These are phyloP conservation scores for Polygonum aviculare DNA, from an alignment of 148 eudicot species.

Conservation along the genomic window DNA sequence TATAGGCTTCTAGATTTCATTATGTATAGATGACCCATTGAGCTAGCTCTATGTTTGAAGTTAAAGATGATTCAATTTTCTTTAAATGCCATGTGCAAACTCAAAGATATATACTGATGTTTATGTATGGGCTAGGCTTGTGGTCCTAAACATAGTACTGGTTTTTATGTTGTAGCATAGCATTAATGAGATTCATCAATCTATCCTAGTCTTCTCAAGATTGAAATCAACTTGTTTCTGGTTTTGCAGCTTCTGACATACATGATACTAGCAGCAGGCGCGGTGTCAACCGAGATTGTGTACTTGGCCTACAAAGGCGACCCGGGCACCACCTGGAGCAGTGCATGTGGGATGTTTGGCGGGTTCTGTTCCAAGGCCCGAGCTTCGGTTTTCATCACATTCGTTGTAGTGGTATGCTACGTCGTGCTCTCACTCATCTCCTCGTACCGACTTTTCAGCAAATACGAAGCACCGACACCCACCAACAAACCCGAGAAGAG, in stretches of 20 bases:
- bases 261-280: conserved; percentile 69
- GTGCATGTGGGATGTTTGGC: conserved; percentile 51
- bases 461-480: conserved; percentile 56
- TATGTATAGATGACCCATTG: not conserved
- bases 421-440: conserved; percentile 71
- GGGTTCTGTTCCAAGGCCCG: conserved; percentile 63
- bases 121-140: too few species aligned
- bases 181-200: too few species aligned
- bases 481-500: conserved; percentile 25
- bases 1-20: too few species aligned
- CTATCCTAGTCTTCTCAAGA: not conserved
- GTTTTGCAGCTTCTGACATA: conserved; percentile 57
- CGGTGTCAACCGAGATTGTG: conserved; percentile 66
- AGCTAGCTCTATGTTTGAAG: not conserved
- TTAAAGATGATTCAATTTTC: not conserved
- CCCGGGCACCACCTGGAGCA: conserved; percentile 58
- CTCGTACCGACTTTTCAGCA: conserved; percentile 81
- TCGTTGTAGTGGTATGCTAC: conserved; percentile 53
- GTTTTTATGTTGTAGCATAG: too few species aligned
- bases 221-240: not conserved
- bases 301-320: conserved; percentile 86
- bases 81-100: too few species aligned
- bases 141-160: too few species aligned
- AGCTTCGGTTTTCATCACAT: conserved; percentile 48
- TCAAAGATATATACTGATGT: too few species aligned